Percentiles rank a stretch among this genome's conserved stretches.
Evolutionary conservation across 257 asterid species (phyloP).

Genomic region (Salvia miltiorrhiza): DNA sequence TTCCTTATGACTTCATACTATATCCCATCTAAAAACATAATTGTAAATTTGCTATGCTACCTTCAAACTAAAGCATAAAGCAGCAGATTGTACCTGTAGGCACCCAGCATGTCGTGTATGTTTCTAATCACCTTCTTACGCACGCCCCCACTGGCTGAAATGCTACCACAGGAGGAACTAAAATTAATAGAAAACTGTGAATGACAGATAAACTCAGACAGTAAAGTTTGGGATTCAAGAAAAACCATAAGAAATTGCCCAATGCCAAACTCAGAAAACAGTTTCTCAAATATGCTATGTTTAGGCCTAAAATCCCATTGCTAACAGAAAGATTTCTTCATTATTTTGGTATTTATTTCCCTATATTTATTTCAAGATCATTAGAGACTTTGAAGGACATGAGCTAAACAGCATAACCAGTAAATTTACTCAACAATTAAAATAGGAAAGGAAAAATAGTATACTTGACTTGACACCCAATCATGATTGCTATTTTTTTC

Average conservation of each 20-base stretch:
- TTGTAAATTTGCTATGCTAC: neutral
- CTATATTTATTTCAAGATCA: neutral
- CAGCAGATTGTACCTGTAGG: neutral
- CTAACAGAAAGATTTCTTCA: neutral
- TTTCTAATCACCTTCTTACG: neutral
- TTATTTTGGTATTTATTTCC: neutral
- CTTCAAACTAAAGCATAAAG: neutral
- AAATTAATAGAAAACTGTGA: neutral
- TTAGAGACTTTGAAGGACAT: neutral
- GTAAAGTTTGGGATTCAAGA: neutral
- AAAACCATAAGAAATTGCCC: neutral
- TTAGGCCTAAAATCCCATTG: neutral
- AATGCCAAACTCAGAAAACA: slow-evolving; percentile 15
- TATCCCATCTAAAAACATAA: neutral
- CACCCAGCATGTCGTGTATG: neutral
- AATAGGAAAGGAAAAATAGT: neutral
- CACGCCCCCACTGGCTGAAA: neutral
- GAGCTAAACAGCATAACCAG: neutral
- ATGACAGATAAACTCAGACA: neutral
- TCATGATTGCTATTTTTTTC: neutral
- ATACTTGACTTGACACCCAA: neutral
- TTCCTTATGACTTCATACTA: neutral
- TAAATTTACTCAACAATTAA: neutral
- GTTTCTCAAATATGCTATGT: slow-evolving; percentile 1
- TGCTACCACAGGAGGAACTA: neutral